Base-by-base conservation (phyloP, 2,329 filamentous ascomycete species). In the Trichoderma hamatum region DNA sequence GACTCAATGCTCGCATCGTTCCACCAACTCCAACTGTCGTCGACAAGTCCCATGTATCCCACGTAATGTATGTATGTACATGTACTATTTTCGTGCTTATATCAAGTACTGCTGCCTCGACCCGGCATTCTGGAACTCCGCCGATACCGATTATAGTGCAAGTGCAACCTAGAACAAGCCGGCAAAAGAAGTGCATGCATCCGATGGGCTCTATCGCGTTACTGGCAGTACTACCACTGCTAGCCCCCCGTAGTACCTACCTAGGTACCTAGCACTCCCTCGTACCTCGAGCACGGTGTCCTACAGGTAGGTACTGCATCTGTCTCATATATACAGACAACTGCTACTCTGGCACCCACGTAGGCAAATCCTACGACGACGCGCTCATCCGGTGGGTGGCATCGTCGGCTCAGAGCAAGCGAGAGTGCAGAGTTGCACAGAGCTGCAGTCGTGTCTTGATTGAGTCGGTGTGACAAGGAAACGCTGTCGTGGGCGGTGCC, bases 101-200 rank as follows among this genome's bases (percentile, higher is more conserved):
- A 7, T 19, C 39, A 43, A 43, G 46, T 49, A 49, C 46, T 49
- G 19, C 46, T 36, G 49, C 32, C 49, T 64, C 61, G 61, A 64
- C 61, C 61, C 61, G 61, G 51, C 39, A 64, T 52, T 43, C 61
- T 64, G 61, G 61, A 34, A 64, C 61, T 55, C 49, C 32, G 49
- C 39, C 61, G 51, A 55, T 55, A 64, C 46, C 61, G 49, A 64
- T 34, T 16, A 49, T 46, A 55, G 61, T 55, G 61, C 49, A 30
- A 64, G 61, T 55, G 61, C 49, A 30, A 55, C 49, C 61, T 55
- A 30, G 49, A 34, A 51, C 32, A 32, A 43, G 24, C 24, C 61
- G 46, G 32, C 21, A 19, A 24, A 39, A 21, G n/a, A 55, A 43
- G 49, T 64, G 61, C 49, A 64, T 55, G 61, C 61, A 64, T 64